Evolutionary conservation across 2,329 filamentous ascomycete genomes (phyloP).

Genomic region (Aspergillus sp.): DNA sequence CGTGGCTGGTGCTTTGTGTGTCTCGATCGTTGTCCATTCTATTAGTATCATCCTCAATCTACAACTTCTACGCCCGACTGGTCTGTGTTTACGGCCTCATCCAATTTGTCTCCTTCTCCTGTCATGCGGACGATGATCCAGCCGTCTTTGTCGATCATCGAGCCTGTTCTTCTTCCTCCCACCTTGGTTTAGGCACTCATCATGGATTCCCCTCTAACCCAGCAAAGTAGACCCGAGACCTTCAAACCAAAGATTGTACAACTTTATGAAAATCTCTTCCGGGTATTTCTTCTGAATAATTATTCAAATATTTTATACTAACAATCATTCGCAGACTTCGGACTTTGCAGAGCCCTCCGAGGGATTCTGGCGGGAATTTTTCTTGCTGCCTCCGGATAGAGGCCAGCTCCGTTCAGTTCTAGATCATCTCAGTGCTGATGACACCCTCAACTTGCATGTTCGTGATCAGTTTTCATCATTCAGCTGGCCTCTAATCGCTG

Average conservation of each 20-base stretch:
- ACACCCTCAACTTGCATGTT: conserved; percentile 71
- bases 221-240: conserved; percentile 80
- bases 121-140: neutral
- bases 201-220: conserved; percentile 93
- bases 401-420: conserved; percentile 64
- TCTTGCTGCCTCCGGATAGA: conserved; percentile 78
- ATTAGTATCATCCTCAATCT: too few species aligned
- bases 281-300: conserved; percentile 33
- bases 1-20: too few species aligned
- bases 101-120: too few species aligned
- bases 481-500: conserved; percentile 8
- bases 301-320: conserved; percentile 6
- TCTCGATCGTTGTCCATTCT: too few species aligned
- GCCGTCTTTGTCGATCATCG: neutral
- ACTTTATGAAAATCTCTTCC: conserved; percentile 80
- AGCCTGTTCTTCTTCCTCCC: too few species aligned
- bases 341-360: conserved; percentile 69
- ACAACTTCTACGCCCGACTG: too few species aligned
- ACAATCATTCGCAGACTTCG: conserved; percentile 49
- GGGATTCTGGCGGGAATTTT: conserved; percentile 95
- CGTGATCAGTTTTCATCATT: conserved; percentile 5
- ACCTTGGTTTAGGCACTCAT: conserved; percentile 2
- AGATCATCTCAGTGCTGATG: conserved; percentile 64
- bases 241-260: conserved; percentile 93
- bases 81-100: too few species aligned